Base-by-base conservation (phyloP, 2,329 filamentous ascomycete genomes). In the Alternaria metachromatica region DNA sequence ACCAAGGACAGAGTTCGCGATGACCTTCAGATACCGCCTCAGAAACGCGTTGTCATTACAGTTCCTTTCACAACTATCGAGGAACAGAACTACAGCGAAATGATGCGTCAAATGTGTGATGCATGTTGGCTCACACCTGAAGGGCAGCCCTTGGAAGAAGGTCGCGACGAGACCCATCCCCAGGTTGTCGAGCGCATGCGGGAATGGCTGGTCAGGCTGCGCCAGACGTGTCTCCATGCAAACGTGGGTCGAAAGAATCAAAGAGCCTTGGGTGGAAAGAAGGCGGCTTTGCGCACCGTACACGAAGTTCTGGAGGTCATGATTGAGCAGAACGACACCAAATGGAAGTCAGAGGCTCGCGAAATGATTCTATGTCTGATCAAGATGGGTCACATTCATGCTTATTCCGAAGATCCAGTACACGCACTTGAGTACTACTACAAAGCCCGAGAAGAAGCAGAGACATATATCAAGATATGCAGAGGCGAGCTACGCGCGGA, bases 41-140 rank as follows among this genome's bases (percentile, higher is more conserved):
- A 99, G 75, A 94, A 92, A 73, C 89, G 96, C 10, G 90, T 93
- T 66, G 90, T 97, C 11, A 92, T 98, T 62, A 96, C 91, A 2
- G 89, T 97, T 77, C 93, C 96, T 0, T 97, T 98, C 73, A 96
- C 92, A 0, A 88, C 92, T 0, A 88, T 98, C 11, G 96, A 98
- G 76, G 92, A 97, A 75, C 93, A 97, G 74, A 89, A 97, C 74
- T 98, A 98, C 73, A 85, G 87, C 45, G 87, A 89, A 7, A 80
- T 97, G 3, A 94, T 95, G 75, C 86, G 89, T 51, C 84, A 92
- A 65, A 93, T 97, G 87, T 89, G 89, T 55, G 85, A 89, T 26
- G 87, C 88, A 2, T 92, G 90, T 65, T 89, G 87, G 2, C 78
- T 98, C 7, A 85, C 89, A 69, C 72, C 82, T 0, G 82, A 88